Base-by-base conservation (phyloP, 208 protist species). In the Tritrichomonas musculus region DNA sequence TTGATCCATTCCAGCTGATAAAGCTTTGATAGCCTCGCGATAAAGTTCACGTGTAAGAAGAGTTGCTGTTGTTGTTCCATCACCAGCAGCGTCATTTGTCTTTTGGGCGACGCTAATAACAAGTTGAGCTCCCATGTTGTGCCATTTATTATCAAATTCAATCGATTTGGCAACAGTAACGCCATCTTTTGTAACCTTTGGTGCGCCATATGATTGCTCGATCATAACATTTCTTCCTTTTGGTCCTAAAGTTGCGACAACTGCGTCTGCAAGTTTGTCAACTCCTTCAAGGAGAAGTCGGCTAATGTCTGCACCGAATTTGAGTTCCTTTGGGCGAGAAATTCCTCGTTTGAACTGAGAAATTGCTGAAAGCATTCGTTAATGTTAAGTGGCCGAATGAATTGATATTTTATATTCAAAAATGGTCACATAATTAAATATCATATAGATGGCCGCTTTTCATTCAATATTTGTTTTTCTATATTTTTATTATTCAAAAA, bases 181-280 rank as follows among this genome's bases (percentile, higher is more conserved):
- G 95, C 99, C 99, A 93, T 99, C 99, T 96, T 99, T 99, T 77
- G 99, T 99, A 95, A 99, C 99, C 93, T 99, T 99, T 47, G 99
- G 98, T 60, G 96, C 94, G 50, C 98, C 98, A 96, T 98, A 99
- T 49, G 96, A 95, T 96, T 99, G 98, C 93, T 99, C 98, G 13
- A 99, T 96, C 44, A 99, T 80, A 30, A 93, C 94, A 72, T 96
- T 95, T 53, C 95, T 41, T 50, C 97, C 96, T 94, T 97, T 99
- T 77, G 99, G 99, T 5, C 99, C 99, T n/a, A 99, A 96, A 49
- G 94, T 95, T 14, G 82, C 30, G 30, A 69, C 49, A 69, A 92
- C 82, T 13, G 82, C 82, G 22, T 92, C 55, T 33, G 82, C 82
- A 44, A 92, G 47, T 50, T 92, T 57, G n/a, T 92, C 41, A n/a